Percentiles rank a stretch among this genome's conserved stretches.
Evolutionary conservation across 306 rosid genomes (phyloP).

Genomic region (Glycine latifolia): DNA sequence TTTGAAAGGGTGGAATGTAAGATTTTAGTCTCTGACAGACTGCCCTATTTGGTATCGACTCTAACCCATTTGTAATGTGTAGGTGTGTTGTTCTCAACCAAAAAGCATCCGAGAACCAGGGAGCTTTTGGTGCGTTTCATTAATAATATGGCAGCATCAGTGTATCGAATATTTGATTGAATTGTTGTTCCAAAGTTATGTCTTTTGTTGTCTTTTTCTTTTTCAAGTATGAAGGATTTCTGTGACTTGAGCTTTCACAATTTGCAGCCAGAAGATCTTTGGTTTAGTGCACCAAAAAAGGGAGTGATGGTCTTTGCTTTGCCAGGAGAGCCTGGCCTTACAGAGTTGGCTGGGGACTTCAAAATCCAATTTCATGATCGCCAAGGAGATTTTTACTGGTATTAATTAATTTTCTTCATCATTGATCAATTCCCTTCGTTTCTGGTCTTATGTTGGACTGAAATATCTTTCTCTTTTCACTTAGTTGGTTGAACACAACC

Average conservation of each 20-base stretch:
- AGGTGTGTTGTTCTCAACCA: slow-evolving; percentile 96
- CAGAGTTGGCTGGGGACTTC: slow-evolving; percentile 92
- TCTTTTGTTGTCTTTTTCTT: neutral
- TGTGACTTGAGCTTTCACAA: slow-evolving; percentile 31
- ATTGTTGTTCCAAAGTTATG: slow-evolving; percentile 36
- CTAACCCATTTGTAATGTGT: slow-evolving; percentile 44
- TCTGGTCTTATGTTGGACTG: slow-evolving; percentile 29
- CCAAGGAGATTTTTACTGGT: slow-evolving; percentile 99
- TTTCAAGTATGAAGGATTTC: slow-evolving; percentile 28
- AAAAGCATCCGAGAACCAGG: slow-evolving; percentile 91
- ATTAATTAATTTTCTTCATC: slow-evolving; percentile 21
- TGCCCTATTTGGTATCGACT: slow-evolving; percentile 37
- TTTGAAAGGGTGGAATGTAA: slow-evolving; percentile 35
- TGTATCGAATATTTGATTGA: slow-evolving; percentile 35
- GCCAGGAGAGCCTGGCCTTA: slow-evolving; percentile 98
- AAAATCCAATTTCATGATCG: slow-evolving; percentile 95
- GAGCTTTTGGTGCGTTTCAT: slow-evolving; percentile 81
- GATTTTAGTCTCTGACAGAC: slow-evolving; percentile 21
- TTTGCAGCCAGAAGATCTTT: slow-evolving; percentile 90
- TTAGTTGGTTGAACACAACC: slow-evolving; percentile 93
- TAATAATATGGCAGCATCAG: slow-evolving; percentile 35
- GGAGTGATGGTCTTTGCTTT: slow-evolving; percentile 97
- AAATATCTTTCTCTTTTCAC: slow-evolving; percentile 46
- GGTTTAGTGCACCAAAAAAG: slow-evolving; percentile 98
- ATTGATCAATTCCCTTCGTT: slow-evolving; percentile 27